phyloP scores from a whole-genome alignment of 108 stramenopile genomes.

The Fragilaria crotonensis region DNA sequence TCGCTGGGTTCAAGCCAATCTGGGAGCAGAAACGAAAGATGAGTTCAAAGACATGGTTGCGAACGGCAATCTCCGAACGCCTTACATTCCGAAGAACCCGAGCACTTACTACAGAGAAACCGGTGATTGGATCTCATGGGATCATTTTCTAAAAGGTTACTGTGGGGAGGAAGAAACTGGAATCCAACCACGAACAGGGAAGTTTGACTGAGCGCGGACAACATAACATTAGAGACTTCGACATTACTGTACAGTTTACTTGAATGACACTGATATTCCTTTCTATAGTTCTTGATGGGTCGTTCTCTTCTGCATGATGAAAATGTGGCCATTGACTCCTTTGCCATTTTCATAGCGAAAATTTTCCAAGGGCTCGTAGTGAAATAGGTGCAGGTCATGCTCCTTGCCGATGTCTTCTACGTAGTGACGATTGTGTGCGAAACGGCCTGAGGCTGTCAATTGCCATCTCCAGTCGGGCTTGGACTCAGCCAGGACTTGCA shows the following conservation, averaged over 20 bases:
- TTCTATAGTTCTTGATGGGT: not conserved
- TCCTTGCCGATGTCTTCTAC: slow-evolving; percentile 26
- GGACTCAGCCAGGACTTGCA: slow-evolving; percentile 25
- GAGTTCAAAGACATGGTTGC: slow-evolving; percentile 56
- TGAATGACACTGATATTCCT: not conserved
- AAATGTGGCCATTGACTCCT: slow-evolving; percentile 54
- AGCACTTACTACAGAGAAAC: not conserved
- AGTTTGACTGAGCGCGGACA: not conserved
- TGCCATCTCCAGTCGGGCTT: slow-evolving; percentile 82
- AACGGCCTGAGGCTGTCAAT: slow-evolving; percentile 53
- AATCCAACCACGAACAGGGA: not conserved
- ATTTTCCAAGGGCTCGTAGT: slow-evolving; percentile 51
- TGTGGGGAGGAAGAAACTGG: not conserved
- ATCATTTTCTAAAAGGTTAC: not conserved
- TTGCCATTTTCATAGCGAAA: slow-evolving; percentile 56
- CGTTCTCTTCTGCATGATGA: slow-evolving; percentile 38
- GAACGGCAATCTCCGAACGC: slow-evolving; percentile 51
- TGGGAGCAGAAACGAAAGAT: slow-evolving; percentile 44
- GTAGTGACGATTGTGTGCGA: slow-evolving; percentile 62
- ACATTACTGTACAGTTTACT: not conserved
- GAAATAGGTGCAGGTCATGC: slow-evolving; percentile 29
- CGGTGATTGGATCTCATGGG: not conserved
- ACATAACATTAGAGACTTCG: not conserved
- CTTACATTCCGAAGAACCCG: slow-evolving; percentile 11
- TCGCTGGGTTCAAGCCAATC: slow-evolving; percentile 9